These are phyloP conservation scores for Combretum micranthum DNA, from an alignment of 345 rosid species.

Conservation along the genomic window DNA sequence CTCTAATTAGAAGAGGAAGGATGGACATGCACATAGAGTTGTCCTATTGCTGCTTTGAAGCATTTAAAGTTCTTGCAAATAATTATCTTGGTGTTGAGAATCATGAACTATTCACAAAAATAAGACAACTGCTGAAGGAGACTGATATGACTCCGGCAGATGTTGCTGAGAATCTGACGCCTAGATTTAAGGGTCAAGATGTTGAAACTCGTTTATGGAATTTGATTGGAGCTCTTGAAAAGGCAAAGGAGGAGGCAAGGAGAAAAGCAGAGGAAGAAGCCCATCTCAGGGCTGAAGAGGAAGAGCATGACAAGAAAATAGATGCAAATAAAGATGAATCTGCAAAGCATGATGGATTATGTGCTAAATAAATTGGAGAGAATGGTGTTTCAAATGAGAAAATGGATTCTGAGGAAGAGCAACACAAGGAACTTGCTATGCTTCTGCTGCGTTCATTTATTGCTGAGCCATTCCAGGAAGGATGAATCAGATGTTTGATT, in stretches of 20 bases:
- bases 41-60: conserved; percentile 9
- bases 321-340: not conserved
- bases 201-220: conserved; percentile 9
- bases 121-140: conserved; percentile 5
- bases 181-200: conserved; percentile 1
- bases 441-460: too few relatives aligned
- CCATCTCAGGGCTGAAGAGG: not conserved
- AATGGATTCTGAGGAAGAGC: too few relatives aligned
- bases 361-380: too few relatives aligned
- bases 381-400: too few relatives aligned
- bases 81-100: conserved; percentile 7
- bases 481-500: too few relatives aligned
- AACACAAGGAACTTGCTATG: too few relatives aligned
- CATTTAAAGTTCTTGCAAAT: conserved; percentile 12
- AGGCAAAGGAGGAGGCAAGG: conserved; percentile 6
- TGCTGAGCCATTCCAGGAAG: too few relatives aligned
- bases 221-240: conserved; percentile 4
- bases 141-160: conserved; percentile 16
- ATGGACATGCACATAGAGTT: conserved; percentile 25
- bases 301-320: not conserved
- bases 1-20: conserved; percentile 20
- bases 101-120: conserved; percentile 3
- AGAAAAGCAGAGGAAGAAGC: conserved; percentile 2
- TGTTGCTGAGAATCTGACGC: conserved; percentile 19
- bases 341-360: too few relatives aligned